Conservation (phyloP, 441 rosid species). For the Syzygium syzygioides region DNA sequence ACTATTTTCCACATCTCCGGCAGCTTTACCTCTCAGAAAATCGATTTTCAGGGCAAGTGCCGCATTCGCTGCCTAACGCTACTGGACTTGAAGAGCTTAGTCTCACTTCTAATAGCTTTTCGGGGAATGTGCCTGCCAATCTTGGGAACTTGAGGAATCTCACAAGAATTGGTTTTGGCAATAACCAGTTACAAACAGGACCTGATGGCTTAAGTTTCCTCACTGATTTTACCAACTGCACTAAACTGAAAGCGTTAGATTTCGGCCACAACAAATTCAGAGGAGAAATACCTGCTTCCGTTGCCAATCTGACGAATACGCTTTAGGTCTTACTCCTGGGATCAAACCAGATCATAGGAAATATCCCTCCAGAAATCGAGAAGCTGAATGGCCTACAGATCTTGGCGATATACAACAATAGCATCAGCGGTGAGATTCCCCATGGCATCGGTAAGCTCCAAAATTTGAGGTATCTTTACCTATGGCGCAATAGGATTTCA, state of each 20-base stretch:
- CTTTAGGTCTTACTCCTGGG: fast-evolving
- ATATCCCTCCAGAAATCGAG: no score
- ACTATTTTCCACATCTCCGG: neutral
- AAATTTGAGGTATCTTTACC: conserved; percentile 6
- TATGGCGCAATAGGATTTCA: conserved; percentile 16
- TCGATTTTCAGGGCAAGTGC: neutral
- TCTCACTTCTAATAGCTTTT: no score
- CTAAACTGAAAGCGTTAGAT: neutral
- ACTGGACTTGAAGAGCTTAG: neutral
- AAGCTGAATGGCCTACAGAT: no score
- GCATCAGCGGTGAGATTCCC: conserved; percentile 24
- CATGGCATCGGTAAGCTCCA: conserved; percentile 18
- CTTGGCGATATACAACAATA: conserved; percentile 4
- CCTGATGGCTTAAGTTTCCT: neutral
- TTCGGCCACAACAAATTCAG: neutral
- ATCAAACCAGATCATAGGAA: no score
- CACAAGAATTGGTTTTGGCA: neutral
- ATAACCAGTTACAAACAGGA: neutral
- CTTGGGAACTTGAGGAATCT: neutral
- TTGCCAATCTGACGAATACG: no score
- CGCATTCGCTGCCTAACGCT: neutral
- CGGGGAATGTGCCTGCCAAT: neutral
- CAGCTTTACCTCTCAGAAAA: neutral
- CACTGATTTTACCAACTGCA: neutral
- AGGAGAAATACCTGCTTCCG: neutral